Evolutionary conservation across 2,329 filamentous ascomycete species (phyloP).

Genomic region (Lomentospora prolificans): DNA sequence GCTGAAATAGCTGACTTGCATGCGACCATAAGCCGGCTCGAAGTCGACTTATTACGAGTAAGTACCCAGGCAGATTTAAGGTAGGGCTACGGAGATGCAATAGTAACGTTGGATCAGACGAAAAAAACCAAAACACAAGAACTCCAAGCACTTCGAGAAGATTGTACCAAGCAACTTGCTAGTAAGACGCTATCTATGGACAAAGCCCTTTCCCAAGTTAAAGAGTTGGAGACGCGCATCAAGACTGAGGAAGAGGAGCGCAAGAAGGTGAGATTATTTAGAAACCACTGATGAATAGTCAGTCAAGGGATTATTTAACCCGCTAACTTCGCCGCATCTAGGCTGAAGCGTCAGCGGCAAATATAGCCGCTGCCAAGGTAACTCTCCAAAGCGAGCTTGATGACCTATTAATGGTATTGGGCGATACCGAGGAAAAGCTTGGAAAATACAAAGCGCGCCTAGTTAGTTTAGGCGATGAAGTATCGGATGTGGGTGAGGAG

Average conservation of each 20-base stretch:
- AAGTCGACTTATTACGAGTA: conserved; percentile 54
- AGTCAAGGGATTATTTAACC: too few relatives aligned
- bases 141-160: conserved; percentile 40
- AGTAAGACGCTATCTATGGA: conserved; percentile 15
- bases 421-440: conserved; percentile 69
- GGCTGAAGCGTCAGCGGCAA: conserved; percentile 4
- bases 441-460: conserved; percentile 65
- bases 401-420: conserved; percentile 72
- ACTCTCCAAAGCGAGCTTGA: conserved; percentile 68
- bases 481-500: conserved; percentile 69
- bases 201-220: background rate
- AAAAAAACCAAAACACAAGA: conserved; percentile 53
- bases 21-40: conserved; percentile 49
- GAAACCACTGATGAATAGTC: background rate
- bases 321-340: background rate
- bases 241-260: conserved; percentile 39
- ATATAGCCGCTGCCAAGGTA: conserved; percentile 40
- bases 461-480: conserved; percentile 54
- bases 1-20: conserved; percentile 55
- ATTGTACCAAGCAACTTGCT: conserved; percentile 22
- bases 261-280: conserved; percentile 15
- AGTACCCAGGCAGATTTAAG: conserved; percentile 7
- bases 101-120: conserved; percentile 28
- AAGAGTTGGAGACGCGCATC: conserved; percentile 31
- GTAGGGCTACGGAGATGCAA: background rate